Percentiles rank a stretch among this genome's conserved stretches.
phyloP scores from a whole-genome alignment of 1,284 basidiomycete genomes.

The Irpex sp. region DNA sequence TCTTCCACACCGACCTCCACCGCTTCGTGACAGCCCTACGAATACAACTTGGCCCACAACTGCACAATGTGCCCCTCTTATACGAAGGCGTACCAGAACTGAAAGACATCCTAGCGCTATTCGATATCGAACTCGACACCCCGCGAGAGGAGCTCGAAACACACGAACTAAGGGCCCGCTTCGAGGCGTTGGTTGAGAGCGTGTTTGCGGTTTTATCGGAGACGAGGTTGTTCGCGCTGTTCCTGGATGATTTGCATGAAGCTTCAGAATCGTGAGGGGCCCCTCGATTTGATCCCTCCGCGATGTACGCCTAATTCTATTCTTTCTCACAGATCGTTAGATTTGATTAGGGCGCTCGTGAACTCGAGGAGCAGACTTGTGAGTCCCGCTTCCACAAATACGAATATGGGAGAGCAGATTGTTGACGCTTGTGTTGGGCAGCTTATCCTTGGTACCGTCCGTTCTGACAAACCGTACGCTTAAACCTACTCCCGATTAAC shows the following conservation, averaged over 20 bases:
- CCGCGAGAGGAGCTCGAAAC: slow-evolving; percentile 55
- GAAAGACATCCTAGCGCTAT: slow-evolving; percentile 53
- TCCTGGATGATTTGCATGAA: slow-evolving; percentile 70
- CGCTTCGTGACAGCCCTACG: slow-evolving; percentile 59
- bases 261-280: slow-evolving; percentile 61
- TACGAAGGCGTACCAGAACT: slow-evolving; percentile 69
- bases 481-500: not conserved
- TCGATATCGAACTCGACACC: slow-evolving; percentile 47
- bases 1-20: slow-evolving; percentile 64
- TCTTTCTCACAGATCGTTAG: slow-evolving; percentile 44
- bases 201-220: slow-evolving; percentile 67
- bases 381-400: slow-evolving; percentile 8
- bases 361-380: slow-evolving; percentile 66
- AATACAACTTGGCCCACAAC: slow-evolving; percentile 59
- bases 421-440: slow-evolving; percentile 20
- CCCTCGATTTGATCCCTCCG: not conserved
- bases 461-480: slow-evolving; percentile 53
- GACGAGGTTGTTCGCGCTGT: slow-evolving; percentile 62
- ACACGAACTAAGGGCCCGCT: slow-evolving; percentile 58
- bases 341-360: slow-evolving; percentile 57
- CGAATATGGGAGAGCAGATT: not conserved
- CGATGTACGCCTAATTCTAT: not conserved
- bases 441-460: slow-evolving; percentile 65
- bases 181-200: slow-evolving; percentile 64
- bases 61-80: slow-evolving; percentile 63